phyloP scores from a whole-genome alignment of 148 eudicot genomes.

The Rhododendron molle region DNA sequence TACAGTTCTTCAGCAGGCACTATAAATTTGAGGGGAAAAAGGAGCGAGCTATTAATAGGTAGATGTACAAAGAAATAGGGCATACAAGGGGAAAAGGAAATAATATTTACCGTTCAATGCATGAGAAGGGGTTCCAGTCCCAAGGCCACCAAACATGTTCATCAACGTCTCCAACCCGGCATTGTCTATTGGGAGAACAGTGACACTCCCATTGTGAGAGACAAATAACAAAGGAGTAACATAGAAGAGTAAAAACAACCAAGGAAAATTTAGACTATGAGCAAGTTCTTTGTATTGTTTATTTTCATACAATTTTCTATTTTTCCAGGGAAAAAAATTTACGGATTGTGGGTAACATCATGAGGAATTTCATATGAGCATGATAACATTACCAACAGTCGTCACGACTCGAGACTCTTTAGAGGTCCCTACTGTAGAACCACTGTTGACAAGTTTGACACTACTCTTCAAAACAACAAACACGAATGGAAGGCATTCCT shows the following conservation, averaged over 20 bases:
- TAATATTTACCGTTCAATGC: constrained; percentile 19
- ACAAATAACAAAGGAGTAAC: neutral
- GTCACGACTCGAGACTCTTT: neutral
- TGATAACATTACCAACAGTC: neutral
- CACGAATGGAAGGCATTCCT: neutral
- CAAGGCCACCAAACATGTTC: constrained; percentile 47
- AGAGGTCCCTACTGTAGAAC: neutral
- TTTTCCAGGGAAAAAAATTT: neutral
- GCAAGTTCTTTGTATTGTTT: neutral
- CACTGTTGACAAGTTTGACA: neutral
- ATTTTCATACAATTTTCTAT: neutral
- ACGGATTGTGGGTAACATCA: neutral
- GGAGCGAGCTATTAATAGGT: neutral
- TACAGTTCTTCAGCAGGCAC: constrained; percentile 90
- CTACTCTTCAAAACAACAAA: neutral
- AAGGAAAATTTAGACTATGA: neutral
- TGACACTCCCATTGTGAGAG: neutral
- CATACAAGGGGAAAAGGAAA: neutral
- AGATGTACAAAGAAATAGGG: neutral
- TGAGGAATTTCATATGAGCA: neutral
- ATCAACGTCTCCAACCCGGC: constrained; percentile 34
- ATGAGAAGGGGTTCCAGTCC: constrained; percentile 22
- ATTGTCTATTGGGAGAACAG: constrained; percentile 12
- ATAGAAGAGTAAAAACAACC: neutral
- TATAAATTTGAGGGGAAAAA: constrained; percentile 9